Base-by-base conservation (phyloP, 257 asterid genomes). In the Solanum piurae region DNA sequence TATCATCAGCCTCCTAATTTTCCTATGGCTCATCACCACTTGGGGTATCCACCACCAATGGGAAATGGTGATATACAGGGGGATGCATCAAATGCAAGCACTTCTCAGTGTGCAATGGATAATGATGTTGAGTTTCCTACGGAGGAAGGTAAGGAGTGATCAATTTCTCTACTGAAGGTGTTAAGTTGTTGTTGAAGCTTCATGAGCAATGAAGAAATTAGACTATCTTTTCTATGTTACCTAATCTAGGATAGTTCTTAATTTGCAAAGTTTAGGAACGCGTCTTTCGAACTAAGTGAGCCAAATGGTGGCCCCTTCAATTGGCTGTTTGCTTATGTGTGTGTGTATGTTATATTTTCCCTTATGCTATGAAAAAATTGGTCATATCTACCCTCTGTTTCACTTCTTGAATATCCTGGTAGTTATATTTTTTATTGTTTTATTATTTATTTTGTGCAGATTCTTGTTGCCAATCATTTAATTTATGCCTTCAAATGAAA, bases 21-120 rank as follows among this genome's bases (percentile, higher is more conserved):
- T 86, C 94, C 90, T 72, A 86, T 93, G 88, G 80, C 93, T 33
- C 94, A 90, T 86, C 91, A 89, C 75, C 98, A 91, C 72, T 93
- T 89, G 87, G 91, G 33, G 12, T 91, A 92, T 71, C 92, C 92
- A 46, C 89, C 89, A 49, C 83, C 93, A 1, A 88, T 94, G 94
- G 20, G 83, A 4, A 93, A 90, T 86, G 92, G 93, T 40, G 90
- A 91, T 91, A 86, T 92, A 31, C 82, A 68, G 87, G 93, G 88
- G 90, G 95, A 93, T 83, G 88, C 88, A 3, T 87, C 91, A 38
- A 92, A 86, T 87, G 95, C 89, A 9, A 92, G 94, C 23, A 87
- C 95, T 7, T 94, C 98, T 1, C 96, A 91, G 79, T 87, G 89
- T 64, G 87, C 85, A 4, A 38, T 12, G 0, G 7, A 91, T 75